phyloP scores from a whole-genome alignment of 2,329 filamentous ascomycete species.

The Arthrobotrys conoides region DNA sequence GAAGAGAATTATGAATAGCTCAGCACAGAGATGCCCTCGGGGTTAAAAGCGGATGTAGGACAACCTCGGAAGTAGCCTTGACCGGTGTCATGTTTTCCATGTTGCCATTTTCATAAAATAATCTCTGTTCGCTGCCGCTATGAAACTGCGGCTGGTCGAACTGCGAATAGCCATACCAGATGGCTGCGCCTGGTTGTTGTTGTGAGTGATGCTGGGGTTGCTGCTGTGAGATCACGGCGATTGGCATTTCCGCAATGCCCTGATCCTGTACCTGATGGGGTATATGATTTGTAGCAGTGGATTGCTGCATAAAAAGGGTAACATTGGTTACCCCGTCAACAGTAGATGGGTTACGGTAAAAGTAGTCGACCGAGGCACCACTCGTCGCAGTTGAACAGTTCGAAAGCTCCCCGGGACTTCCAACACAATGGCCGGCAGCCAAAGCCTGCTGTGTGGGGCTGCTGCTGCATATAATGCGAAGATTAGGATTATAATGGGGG shows the following conservation, averaged over 20 bases:
- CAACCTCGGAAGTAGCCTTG: conserved; percentile 44
- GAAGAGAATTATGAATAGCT: not conserved
- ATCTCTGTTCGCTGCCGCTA: conserved; percentile 43
- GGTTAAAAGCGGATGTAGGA: conserved; percentile 51
- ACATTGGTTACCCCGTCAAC: conserved; percentile 47
- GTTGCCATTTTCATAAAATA: conserved; percentile 49
- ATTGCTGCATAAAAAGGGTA: conserved; percentile 52
- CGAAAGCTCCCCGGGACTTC: conserved; percentile 74
- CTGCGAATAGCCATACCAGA: conserved; percentile 58
- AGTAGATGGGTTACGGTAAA: conserved; percentile 69
- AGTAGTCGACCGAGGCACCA: conserved; percentile 73
- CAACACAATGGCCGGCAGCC: conserved; percentile 70
- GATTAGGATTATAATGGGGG: conserved; percentile 69
- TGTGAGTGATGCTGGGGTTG: not conserved
- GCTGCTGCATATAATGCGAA: conserved; percentile 70
- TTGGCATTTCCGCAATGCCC: conserved; percentile 40
- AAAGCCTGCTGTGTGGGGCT: conserved; percentile 69
- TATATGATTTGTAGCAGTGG: conserved; percentile 25
- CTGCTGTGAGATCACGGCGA: conserved; percentile 45
- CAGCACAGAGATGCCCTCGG: conserved; percentile 53
- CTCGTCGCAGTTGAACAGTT: conserved; percentile 71
- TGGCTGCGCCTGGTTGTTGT: conserved; percentile 38
- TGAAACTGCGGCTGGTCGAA: conserved; percentile 58
- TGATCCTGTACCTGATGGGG: conserved; percentile 52
- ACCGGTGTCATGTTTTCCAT: conserved; percentile 43